Conservation (phyloP, 306 rosid species). For the Ormosia emarginata region DNA sequence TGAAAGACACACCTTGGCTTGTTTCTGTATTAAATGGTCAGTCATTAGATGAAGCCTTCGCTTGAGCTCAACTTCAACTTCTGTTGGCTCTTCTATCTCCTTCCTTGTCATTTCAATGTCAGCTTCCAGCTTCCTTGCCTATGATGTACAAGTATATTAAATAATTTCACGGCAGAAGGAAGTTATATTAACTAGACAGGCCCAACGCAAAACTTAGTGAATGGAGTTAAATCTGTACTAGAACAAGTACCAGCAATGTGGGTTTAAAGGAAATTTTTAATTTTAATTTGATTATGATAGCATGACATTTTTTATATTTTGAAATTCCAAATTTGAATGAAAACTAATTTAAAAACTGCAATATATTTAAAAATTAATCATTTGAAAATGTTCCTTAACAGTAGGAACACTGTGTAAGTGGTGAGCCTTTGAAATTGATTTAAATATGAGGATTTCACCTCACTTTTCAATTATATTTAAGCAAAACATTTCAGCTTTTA, state of each 20-base stretch:
- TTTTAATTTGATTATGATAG: background rate
- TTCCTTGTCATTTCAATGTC: constrained; percentile 76
- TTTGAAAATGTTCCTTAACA: background rate
- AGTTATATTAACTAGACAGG: background rate
- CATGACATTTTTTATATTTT: background rate
- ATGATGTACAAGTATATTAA: constrained; percentile 19
- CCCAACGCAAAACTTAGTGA: background rate
- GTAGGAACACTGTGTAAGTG: background rate
- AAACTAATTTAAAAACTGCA: background rate
- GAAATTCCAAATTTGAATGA: background rate
- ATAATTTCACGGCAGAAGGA: background rate
- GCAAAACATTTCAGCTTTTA: background rate
- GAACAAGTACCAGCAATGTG: background rate
- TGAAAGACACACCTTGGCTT: constrained; percentile 70
- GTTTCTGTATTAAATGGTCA: constrained; percentile 94
- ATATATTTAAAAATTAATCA: background rate
- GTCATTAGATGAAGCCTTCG: constrained; percentile 92
- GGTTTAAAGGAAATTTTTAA: background rate
- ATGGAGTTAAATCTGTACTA: background rate
- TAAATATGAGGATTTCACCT: background rate
- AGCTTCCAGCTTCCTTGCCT: constrained; percentile 76
- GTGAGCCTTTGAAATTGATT: background rate
- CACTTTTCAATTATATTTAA: background rate
- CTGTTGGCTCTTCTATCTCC: constrained; percentile 90
- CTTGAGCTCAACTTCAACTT: constrained; percentile 83